These are phyloP conservation scores for Xerocomellus dryophilus DNA, from an alignment of 768 basidiomycete species.

Conservation along the genomic window DNA sequence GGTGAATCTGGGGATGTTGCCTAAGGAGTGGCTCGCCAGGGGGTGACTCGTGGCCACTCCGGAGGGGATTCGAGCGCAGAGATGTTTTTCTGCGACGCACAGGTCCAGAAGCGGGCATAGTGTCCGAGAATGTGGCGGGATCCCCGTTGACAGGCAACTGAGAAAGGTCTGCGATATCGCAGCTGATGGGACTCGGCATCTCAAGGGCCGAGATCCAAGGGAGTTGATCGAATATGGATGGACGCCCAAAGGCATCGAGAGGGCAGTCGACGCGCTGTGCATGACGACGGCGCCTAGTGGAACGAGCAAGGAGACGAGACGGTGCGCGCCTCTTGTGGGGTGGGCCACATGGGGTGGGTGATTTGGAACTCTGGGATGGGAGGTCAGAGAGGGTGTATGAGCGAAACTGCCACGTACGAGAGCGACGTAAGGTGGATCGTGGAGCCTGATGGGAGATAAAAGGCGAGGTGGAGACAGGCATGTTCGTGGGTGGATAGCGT, in stretches of 20 bases:
- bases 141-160: conserved; percentile 42
- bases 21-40: conserved; percentile 14
- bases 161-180: conserved; percentile 67
- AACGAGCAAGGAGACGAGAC: conserved; percentile 35
- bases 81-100: conserved; percentile 58
- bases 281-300: conserved; percentile 43
- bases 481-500: conserved; percentile 12
- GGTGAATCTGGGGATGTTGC: conserved; percentile 29
- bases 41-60: conserved; percentile 22
- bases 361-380: conserved; percentile 38
- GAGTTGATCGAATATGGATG: conserved; percentile 54
- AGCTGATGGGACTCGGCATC: conserved; percentile 40
- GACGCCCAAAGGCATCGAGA: conserved; percentile 33
- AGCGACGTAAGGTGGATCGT: conserved; percentile 25
- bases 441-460: conserved; percentile 38
- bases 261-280: conserved; percentile 40
- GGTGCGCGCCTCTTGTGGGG: conserved; percentile 37
- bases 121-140: conserved; percentile 18
- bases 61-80: conserved; percentile 47
- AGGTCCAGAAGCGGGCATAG: conserved; percentile 43
- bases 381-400: conserved; percentile 5
- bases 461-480: conserved; percentile 34
- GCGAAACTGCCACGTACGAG: conserved; percentile 10
- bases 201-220: conserved; percentile 68
- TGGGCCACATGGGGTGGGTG: conserved; percentile 37